Percentiles rank a stretch among this genome's conserved stretches.
Evolutionary conservation across 2,329 filamentous ascomycete genomes (phyloP).

Genomic region (Hortaea werneckii): DNA sequence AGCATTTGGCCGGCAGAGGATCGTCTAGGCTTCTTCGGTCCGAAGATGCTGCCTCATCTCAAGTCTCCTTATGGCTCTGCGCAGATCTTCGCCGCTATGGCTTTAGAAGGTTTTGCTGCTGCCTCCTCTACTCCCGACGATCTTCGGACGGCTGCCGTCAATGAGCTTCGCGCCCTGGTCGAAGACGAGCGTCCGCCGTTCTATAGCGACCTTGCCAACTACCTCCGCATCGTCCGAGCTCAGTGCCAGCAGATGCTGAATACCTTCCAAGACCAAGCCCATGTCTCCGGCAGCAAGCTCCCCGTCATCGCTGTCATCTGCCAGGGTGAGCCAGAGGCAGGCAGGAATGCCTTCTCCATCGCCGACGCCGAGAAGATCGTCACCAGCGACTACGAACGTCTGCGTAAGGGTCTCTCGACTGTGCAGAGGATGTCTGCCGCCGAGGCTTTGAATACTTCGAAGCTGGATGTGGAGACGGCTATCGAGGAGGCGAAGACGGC

Average conservation of each 20-base stretch:
- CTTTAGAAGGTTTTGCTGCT: constrained; percentile 81
- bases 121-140: constrained; percentile 30
- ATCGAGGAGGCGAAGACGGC: constrained; percentile 70
- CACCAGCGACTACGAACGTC: constrained; percentile 70
- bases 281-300: constrained; percentile 63
- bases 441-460: constrained; percentile 68
- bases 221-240: constrained; percentile 76
- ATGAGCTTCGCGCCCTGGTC: constrained; percentile 61
- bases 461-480: constrained; percentile 56
- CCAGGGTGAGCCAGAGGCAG: constrained; percentile 84
- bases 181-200: constrained; percentile 70
- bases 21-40: constrained; percentile 54
- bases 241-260: constrained; percentile 86
- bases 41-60: constrained; percentile 55
- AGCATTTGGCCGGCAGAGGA: constrained; percentile 56
- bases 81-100: constrained; percentile 70
- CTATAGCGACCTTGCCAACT: constrained; percentile 85
- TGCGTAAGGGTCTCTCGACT: constrained; percentile 82
- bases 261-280: constrained; percentile 83
- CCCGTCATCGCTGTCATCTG: constrained; percentile 81
- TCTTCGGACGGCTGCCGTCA: constrained; percentile 50
- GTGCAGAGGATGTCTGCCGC: constrained; percentile 77
- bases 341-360: constrained; percentile 85
- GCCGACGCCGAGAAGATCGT: constrained; percentile 80
- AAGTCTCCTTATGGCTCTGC: constrained; percentile 70